Base-by-base conservation (phyloP, 2,329 filamentous ascomycete species). In the Onygenales sp. region DNA sequence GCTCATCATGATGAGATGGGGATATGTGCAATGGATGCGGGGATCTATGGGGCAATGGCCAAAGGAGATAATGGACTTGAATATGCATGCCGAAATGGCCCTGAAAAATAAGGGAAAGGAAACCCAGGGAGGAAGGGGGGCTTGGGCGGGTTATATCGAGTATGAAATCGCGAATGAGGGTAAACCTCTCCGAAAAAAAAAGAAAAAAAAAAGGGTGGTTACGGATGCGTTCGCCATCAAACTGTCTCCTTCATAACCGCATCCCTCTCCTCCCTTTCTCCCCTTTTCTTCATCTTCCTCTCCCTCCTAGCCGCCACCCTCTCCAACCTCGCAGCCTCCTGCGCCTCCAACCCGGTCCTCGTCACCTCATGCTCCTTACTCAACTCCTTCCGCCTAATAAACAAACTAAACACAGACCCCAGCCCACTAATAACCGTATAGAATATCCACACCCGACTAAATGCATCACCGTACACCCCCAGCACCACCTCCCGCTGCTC, bases 391-490 rank as follows among this genome's bases (percentile, higher is more conserved):
- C 67, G 66, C 6, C 61, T 60, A 13, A 75, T 63, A 39, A 74
- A 70, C 4, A 69, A 43, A 34, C 74, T 74, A 1, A 74, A 58
- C 7, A 74, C 34, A 5, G 71, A 59, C 2, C 69, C 72, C 6
- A 69, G 13, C 2, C 58, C 70, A 3, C 61, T 64, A 4, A 73
- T 57, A 13, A 56, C 64, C 0, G 71, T 69, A 52, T 77, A 79
- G 49, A 78, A 71, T 42, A 79, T 74, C 74, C 77, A 80, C 57
- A 75, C 72, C 32, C 75, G 72, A 54, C 67, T 72, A 47, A 80
- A 61, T 2, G 71, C 67, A 42, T 63, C 63, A 5, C 68, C 71
- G 54, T 77, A 75, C 0, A 70, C 69, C 0, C 62, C 56, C 33
- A 73, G 65, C 0, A 79, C 70, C 3, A 71, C 67, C 6, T 49